Evolutionary conservation across 495 filamentous ascomycete species (phyloP), one percentile per base, ranked within the genome.

Genomic region (Penicillium silybi): DNA sequence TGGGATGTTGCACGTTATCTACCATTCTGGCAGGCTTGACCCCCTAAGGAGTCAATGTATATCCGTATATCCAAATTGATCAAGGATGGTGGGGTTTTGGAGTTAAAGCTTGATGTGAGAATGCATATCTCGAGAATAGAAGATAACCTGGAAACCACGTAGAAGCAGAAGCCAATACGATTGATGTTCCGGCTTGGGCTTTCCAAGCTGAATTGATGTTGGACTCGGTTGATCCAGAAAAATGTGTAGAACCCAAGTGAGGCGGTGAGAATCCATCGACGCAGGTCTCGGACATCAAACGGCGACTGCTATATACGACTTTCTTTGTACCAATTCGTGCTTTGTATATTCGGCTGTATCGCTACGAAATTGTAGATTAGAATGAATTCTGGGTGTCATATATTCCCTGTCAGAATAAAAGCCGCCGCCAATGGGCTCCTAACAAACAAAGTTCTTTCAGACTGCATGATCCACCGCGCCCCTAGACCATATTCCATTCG

Each of bases 1-100:
- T 37, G 11, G 70, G 67, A 10, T 53, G 51, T 48, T 68, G 66
- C 17, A 52, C 37, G 32, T 32, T 50, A 29, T 50, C 26, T 4
- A 54, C 26, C 58, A 61, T 62, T 26, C 27, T 56, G 48, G 29
- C 8, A 10, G 29, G 9, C 8, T 10, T 32, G 10, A 32, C 9
- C 29, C 13, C 29, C 3, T 11, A 13, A 4, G 29, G 13, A 10
- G 9, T 15, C 13, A 11, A 32, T 32, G 10, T 32, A 32, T 32
- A 32, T 32, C 6, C 3, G 10, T 32, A 32, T 32, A 32, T 32
- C 6, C 3, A 4, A 32, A 32, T 13, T 13, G 11, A 11, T 13
- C 6, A 32, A 32, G 11, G 29, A 32, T 32, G 29, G 29, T 3
- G 29, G 29, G 29, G 29, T 3, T 32, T 10, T 13, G 29, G 29